Base-by-base conservation (phyloP, 495 filamentous ascomycete genomes). In the Jackrogersella multiformis region DNA sequence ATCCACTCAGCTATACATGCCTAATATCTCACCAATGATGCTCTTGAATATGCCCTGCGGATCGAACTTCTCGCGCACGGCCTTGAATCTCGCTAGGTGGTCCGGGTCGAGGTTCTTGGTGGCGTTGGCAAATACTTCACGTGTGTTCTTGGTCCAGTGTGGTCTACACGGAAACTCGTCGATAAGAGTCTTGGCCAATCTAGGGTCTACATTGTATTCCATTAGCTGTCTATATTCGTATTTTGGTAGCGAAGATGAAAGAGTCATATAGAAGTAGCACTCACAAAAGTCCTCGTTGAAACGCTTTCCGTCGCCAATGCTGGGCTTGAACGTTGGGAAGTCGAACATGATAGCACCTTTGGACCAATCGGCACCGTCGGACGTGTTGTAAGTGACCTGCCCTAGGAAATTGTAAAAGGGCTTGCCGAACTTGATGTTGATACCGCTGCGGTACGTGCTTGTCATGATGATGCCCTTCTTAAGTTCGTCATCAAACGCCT, bases 291-390 rank as follows among this genome's bases (percentile, higher is more conserved):
- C 66, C 68, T 84, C 81, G 60, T 83, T 82, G 62, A 79, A 84
- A 28, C 81, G 73, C 62, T 80, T 75, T 10, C 78, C 64, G 55
- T 84, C 80, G 9, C 81, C 81, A n/a, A 76, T 62, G 1, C 63
- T 77, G 0, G 81, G 80, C 35, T 78, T 68, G 55, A 69, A 79
- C n/a, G 72, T 76, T 5, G 81, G 80, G 54, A 84, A 84, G 57
- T 84, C 80, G 62, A 84, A 82, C 81, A 84, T 84, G 57, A 84
- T 83, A 18, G 78, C 78, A 2, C 81, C 81, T 51, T 81, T 81
- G 16, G 61, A 76, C 80, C 80, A 84, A 62, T 82, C 80, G 21
- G 69, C 78, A 28, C 72, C 74, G 45, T 79, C 80, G 18, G 75
- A 72, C 12, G 79, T 82, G 61, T 79, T 77, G 58, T 79, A 79